Conservation (phyloP, 768 basidiomycete genomes). For the Clitopilus passeckerianus region DNA sequence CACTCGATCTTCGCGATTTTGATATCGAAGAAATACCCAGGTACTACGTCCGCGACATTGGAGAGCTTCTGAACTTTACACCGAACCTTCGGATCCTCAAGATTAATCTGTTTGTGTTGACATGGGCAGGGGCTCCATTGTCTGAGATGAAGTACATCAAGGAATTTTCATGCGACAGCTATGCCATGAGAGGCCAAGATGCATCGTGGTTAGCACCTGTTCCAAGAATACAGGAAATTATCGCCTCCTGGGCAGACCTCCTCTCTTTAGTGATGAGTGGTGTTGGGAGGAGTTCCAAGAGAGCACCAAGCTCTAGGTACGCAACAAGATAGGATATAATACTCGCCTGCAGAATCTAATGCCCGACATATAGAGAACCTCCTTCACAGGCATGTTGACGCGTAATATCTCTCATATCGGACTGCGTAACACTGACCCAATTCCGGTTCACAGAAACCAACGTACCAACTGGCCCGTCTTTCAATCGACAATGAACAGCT, state of each 20-base stretch:
- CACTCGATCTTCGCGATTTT: background rate
- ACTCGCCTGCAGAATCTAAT: too few relatives aligned
- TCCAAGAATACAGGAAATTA: background rate
- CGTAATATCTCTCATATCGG: too few relatives aligned
- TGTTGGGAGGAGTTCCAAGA: constrained; percentile 15
- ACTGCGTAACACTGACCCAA: too few relatives aligned
- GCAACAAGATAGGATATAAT: too few relatives aligned
- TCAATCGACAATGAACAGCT: background rate
- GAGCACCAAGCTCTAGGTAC: too few relatives aligned
- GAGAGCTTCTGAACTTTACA: background rate
- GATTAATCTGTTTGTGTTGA: background rate
- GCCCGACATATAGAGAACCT: too few relatives aligned
- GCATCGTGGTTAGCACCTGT: background rate
- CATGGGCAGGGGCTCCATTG: background rate
- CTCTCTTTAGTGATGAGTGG: background rate
- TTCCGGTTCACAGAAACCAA: background rate
- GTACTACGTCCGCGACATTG: background rate
- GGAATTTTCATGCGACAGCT: background rate
- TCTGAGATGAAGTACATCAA: background rate
- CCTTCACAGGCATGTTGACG: too few relatives aligned
- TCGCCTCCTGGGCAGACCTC: background rate
- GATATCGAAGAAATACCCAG: background rate
- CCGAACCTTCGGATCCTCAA: background rate
- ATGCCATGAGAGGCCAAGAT: background rate
- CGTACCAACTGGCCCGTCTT: background rate